Evolutionary conservation across 164 flowering plant genomes (phyloP).

Genomic region (Berberis thunbergii): DNA sequence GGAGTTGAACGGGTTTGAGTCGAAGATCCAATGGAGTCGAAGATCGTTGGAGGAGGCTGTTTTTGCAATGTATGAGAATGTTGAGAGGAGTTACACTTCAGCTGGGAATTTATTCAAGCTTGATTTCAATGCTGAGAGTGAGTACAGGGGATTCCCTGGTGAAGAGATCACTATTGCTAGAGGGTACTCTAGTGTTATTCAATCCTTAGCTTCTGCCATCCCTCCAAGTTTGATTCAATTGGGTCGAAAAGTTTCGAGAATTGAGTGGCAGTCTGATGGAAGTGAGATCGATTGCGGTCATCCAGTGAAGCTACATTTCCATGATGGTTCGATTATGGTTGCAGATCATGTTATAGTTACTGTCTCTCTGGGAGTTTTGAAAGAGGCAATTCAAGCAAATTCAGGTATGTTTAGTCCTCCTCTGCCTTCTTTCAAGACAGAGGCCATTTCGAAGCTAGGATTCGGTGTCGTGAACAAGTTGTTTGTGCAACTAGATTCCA

Average conservation of each 20-base stretch:
- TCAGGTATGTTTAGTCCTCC: slow-evolving; percentile 65
- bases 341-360: slow-evolving; percentile 95
- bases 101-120: slow-evolving; percentile 63
- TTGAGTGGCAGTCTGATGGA: slow-evolving; percentile 54
- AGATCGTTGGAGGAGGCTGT: slow-evolving; percentile 52
- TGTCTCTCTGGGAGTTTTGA: slow-evolving; percentile 85
- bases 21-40: slow-evolving; percentile 22
- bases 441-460: slow-evolving; percentile 74
- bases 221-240: slow-evolving; percentile 61
- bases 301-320: slow-evolving; percentile 71
- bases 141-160: slow-evolving; percentile 70
- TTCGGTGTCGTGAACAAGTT: slow-evolving; percentile 90
- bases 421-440: slow-evolving; percentile 57
- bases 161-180: slow-evolving; percentile 90
- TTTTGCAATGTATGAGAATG: slow-evolving; percentile 68
- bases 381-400: slow-evolving; percentile 41
- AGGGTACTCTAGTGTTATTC: slow-evolving; percentile 64
- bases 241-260: slow-evolving; percentile 43
- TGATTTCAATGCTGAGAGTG: slow-evolving; percentile 77
- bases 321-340: slow-evolving; percentile 47
- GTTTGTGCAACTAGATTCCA: slow-evolving; percentile 44
- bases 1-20: slow-evolving; percentile 18
- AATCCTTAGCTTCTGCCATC: slow-evolving; percentile 59
- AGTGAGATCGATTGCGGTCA: too few species aligned
- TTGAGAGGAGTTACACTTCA: slow-evolving; percentile 78